Base-by-base conservation (phyloP, 2,329 filamentous ascomycete species). In the Cladophialophora psammophila region DNA sequence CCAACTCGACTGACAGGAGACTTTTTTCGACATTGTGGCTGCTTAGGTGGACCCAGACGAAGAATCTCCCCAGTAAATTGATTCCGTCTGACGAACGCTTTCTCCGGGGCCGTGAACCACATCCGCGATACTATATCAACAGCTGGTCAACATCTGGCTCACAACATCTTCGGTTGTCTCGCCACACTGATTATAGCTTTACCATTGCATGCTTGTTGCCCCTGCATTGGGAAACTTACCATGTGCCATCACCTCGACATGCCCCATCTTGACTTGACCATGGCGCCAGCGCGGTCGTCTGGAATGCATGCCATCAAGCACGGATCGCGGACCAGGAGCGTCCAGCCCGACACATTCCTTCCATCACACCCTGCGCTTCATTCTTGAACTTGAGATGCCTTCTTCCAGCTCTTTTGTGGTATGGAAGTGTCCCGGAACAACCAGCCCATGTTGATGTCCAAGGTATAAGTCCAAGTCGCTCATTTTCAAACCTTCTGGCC, bases 381-480 rank as follows among this genome's bases (percentile, higher is more conserved):
- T 63, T 57, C 59, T 62, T 58, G 32, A 40, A 31, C 54, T 26
- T 54, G 42, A 59, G 38, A 50, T 57, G 15, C 36, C 50, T 26
- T 38, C 38, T 20, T 63, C 60, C 60, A 63, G 60, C 15, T 45
- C 32, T 56, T 20, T 26, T 9, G 6, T 54, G 60, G 64, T 61
- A 66, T 66, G 67, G 40, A 45, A 59, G 36, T 64, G 52, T 66
- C 53, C 61, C 18, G 61, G 60, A 64, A 45, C 45, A 20, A 20
- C 67, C 63, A 66, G 64, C 55, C 18, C 63, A 63, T 69, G 63
- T 57, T 32, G 38, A 42, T 55, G 18, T 56, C 58, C 36, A 34
- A 56, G 63, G 63, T 68, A 65, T 65, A 68, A 68, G 66, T 68
- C 54, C n/a, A 53, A 31, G 52, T 59, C 42, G 42, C 6, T 34